Conservation (phyloP, 495 filamentous ascomycete species). For the Penicillium roqueforti region DNA sequence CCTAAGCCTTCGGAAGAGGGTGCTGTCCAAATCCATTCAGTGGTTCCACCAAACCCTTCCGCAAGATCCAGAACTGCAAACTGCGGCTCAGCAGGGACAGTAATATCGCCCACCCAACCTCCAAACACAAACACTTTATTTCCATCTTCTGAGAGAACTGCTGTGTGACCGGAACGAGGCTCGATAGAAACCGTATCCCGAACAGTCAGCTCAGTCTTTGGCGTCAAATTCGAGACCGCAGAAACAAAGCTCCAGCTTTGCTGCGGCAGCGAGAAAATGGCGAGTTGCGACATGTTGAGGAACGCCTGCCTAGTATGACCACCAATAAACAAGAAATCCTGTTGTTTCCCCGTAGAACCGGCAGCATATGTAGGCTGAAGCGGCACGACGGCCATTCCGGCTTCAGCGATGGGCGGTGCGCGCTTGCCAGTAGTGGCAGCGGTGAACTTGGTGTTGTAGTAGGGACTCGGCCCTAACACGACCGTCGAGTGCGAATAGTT, state of each 20-base stretch:
- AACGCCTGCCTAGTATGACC: slow-evolving; percentile 82
- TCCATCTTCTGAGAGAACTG: slow-evolving; percentile 74
- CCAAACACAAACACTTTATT: slow-evolving; percentile 70
- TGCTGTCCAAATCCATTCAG: slow-evolving; percentile 68
- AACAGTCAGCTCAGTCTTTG: slow-evolving; percentile 46
- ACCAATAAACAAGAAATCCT: slow-evolving; percentile 75
- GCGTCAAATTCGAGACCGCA: slow-evolving; percentile 44
- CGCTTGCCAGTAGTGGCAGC: slow-evolving; percentile 41
- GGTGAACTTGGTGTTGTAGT: slow-evolving; percentile 28
- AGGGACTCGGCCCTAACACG: slow-evolving; percentile 35
- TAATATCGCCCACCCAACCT: slow-evolving; percentile 84
- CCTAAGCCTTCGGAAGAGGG: slow-evolving; percentile 30
- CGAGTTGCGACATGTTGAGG: slow-evolving; percentile 88
- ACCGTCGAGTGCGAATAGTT: slow-evolving; percentile 77
- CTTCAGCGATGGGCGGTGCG: slow-evolving; percentile 70
- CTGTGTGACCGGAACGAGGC: slow-evolving; percentile 80
- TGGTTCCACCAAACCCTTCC: slow-evolving; percentile 60
- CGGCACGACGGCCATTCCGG: slow-evolving; percentile 78
- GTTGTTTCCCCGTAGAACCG: slow-evolving; percentile 51
- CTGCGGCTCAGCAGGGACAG: slow-evolving; percentile 71
- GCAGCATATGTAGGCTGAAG: slow-evolving; percentile 60
- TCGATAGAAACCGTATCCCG: slow-evolving; percentile 50
- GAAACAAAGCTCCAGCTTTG: slow-evolving; percentile 78
- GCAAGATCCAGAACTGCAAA: slow-evolving; percentile 71
- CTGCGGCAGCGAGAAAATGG: slow-evolving; percentile 80